These are phyloP conservation scores for Pleurotus platypus DNA, from an alignment of 768 basidiomycete species.

Conservation along the genomic window DNA sequence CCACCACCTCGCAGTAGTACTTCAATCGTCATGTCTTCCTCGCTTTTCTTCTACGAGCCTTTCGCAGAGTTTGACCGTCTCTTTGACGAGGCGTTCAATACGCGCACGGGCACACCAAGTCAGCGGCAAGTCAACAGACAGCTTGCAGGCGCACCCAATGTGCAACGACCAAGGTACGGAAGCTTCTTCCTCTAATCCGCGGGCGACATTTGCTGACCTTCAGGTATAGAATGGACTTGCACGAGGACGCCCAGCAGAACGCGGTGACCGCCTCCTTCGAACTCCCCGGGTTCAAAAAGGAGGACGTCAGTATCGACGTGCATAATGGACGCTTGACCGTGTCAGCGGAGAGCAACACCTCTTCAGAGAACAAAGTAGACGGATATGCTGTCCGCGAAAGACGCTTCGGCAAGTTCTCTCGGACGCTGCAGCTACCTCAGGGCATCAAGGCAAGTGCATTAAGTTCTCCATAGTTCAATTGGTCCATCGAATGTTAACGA, in stretches of 20 bases:
- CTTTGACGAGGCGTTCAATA: slow-evolving; percentile 31
- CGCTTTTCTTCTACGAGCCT: slow-evolving; percentile 39
- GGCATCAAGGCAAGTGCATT: slow-evolving; percentile 45
- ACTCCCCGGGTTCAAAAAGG: slow-evolving; percentile 52
- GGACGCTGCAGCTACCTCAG: slow-evolving; percentile 49
- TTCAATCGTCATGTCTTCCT: slow-evolving; percentile 16
- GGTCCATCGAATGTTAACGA: background rate
- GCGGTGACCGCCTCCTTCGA: slow-evolving; percentile 59
- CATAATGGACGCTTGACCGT: slow-evolving; percentile 48
- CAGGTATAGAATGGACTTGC: slow-evolving; percentile 48
- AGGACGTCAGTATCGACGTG: slow-evolving; percentile 52
- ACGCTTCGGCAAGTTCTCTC: slow-evolving; percentile 40
- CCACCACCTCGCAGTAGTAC: background rate
- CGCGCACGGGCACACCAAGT: background rate
- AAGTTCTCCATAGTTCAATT: background rate
- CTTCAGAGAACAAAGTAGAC: slow-evolving; percentile 31
- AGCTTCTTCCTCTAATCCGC: background rate
- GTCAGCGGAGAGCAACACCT: slow-evolving; percentile 43
- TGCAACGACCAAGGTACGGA: slow-evolving; percentile 2
- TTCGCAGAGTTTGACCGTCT: slow-evolving; percentile 42
- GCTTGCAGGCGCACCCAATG: background rate
- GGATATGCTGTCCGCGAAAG: slow-evolving; percentile 50
- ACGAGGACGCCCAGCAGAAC: slow-evolving; percentile 45
- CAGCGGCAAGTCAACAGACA: background rate
- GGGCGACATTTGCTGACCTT: background rate